Conservation (phyloP, 176 grass and related monocot genomes). For the Musa acuminata region DNA sequence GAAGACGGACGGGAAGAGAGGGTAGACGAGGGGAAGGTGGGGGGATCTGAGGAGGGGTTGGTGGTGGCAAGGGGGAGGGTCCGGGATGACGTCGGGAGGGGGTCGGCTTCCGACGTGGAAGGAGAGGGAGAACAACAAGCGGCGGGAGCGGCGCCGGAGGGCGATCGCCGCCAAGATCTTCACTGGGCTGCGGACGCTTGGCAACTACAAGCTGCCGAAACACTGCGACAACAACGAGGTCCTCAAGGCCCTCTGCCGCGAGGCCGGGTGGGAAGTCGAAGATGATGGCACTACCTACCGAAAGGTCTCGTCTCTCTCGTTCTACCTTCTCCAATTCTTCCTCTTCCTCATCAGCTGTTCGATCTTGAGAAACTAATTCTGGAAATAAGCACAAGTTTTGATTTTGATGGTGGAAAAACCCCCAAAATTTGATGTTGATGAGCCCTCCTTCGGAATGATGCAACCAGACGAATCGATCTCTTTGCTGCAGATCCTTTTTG, state of each 20-base stretch:
- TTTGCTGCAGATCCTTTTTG: not conserved
- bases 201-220: slow-evolving; percentile 89
- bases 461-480: not conserved
- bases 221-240: slow-evolving; percentile 99
- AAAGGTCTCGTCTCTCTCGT: slow-evolving; percentile 26
- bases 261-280: slow-evolving; percentile 88
- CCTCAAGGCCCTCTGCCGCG: slow-evolving; percentile 85
- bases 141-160: slow-evolving; percentile 60
- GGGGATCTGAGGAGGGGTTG: not conserved
- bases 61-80: not conserved
- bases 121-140: slow-evolving; percentile 99
- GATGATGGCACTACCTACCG: slow-evolving; percentile 93
- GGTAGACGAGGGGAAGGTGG: not conserved
- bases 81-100: slow-evolving; percentile 28
- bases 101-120: slow-evolving; percentile 86
- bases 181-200: slow-evolving; percentile 60
- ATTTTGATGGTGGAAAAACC: not conserved
- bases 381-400: not conserved
- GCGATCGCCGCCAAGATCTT: slow-evolving; percentile 97
- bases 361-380: not conserved
- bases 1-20: not conserved
- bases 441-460: too few relatives aligned
- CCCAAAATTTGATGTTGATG: too few relatives aligned
- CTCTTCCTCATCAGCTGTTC: not conserved
- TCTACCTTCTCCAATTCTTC: not conserved